Evolutionary conservation across 352 stramenopile species (phyloP).

Genomic region (Phytophthora europaea): DNA sequence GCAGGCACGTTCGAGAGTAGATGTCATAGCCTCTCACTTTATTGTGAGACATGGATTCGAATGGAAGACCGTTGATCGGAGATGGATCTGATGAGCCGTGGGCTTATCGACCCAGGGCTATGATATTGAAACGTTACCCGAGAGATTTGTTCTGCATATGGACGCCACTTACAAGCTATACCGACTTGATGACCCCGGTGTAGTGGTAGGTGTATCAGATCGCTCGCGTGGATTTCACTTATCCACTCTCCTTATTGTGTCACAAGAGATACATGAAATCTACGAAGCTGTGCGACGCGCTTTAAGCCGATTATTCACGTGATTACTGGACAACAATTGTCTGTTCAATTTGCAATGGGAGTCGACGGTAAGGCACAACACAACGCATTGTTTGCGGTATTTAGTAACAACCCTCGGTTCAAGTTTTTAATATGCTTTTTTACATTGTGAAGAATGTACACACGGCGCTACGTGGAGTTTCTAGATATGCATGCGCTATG

Average conservation of each 20-base stretch:
- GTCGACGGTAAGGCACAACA: slow-evolving; percentile 1
- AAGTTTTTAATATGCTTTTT: slow-evolving; percentile 33
- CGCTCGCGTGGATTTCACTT: slow-evolving; percentile 13
- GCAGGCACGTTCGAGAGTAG: neutral
- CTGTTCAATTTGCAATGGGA: slow-evolving; percentile 3
- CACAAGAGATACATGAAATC: slow-evolving; percentile 4
- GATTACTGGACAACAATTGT: neutral
- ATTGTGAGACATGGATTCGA: neutral
- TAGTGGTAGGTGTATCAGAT: slow-evolving; percentile 1
- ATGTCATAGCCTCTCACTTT: slow-evolving; percentile 12
- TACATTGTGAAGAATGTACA: slow-evolving; percentile 10
- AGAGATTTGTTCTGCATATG: neutral
- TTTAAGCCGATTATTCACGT: neutral
- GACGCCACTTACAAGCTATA: slow-evolving; percentile 11
- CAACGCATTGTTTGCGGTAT: neutral
- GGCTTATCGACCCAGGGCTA: too few species aligned
- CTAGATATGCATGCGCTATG: neutral
- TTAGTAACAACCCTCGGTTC: neutral
- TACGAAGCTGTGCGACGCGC: neutral
- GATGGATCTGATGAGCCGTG: slow-evolving; percentile 12
- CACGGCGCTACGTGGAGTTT: neutral
- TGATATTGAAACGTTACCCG: neutral
- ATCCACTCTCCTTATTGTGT: neutral
- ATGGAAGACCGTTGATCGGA: neutral
- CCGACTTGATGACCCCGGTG: neutral